These are phyloP conservation scores for Tubosaeta brunneosetosa DNA, from an alignment of 768 basidiomycete genomes.

Conservation along the genomic window DNA sequence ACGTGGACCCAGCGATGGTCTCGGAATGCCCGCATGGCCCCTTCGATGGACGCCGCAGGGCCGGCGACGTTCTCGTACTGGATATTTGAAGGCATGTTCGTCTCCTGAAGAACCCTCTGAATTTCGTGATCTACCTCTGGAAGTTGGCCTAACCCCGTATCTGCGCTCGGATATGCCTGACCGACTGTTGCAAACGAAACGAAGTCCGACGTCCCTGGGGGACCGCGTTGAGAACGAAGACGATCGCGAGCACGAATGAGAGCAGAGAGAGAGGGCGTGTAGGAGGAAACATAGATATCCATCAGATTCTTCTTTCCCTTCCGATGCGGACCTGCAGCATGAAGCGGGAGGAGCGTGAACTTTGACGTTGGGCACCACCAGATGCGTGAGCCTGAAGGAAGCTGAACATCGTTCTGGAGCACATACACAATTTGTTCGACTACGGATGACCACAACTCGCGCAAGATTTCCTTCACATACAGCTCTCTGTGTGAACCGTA, in stretches of 20 bases:
- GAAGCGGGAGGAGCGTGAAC: background rate
- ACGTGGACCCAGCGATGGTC: background rate
- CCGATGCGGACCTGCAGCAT: background rate
- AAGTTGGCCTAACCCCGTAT: background rate
- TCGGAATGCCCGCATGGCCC: background rate
- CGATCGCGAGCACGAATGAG: background rate
- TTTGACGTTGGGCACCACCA: constrained; percentile 1
- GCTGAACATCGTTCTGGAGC: background rate
- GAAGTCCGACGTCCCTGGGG: background rate
- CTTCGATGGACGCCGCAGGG: background rate
- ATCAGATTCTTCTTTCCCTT: background rate
- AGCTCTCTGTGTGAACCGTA: background rate
- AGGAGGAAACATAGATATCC: background rate
- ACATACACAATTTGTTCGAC: background rate
- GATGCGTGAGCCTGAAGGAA: background rate
- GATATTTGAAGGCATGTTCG: background rate
- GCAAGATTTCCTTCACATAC: background rate
- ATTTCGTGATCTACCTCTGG: background rate
- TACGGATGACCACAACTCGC: background rate
- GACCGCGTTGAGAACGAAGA: background rate
- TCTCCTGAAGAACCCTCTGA: background rate
- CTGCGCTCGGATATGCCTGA: background rate
- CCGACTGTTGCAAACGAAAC: background rate
- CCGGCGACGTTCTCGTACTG: background rate
- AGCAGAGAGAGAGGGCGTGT: background rate